Base-by-base conservation (phyloP, 257 asterid species). In the Solanum okadae region DNA sequence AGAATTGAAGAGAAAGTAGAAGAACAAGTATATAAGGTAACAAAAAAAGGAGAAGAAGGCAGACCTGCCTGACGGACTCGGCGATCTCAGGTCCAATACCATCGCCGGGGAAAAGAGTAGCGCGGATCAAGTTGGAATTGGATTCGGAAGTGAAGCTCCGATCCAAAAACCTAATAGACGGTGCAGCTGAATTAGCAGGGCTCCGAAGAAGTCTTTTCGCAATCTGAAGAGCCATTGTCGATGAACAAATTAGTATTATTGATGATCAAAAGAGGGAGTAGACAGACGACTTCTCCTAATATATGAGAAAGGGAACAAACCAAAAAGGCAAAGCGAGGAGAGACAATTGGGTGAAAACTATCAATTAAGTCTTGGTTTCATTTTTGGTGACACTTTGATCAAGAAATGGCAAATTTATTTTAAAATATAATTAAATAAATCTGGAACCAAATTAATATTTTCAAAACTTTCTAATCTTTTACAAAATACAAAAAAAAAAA, bases 11-110 rank as follows among this genome's bases (percentile, higher is more conserved):
- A 49, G 59, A 49, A 5, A 49, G 20, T 2, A 52, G 65, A 7
- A 56, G 65, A 56, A 56, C n/a, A 56, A 56, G 65, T 56, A 56
- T 7, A 20, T 8, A 46, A 46, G 56, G 2, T 46, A 46, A 46
- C 3, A 46, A 49, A 49, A 22, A 49, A 49, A 15, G 63, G 65
- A 8, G 65, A 56, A 20, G 65, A 20, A 56, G 65, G 59, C 65
- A 56, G 11, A 56, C 65, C 96, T 94, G 90, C 87, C 92, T 95
- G 91, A 95, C 99, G 75, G 99, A 92, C 63, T 94, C 93, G 65
- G 99, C 97, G 90, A 96, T 96, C 92, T 96, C 99, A 88, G 98
- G 99, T 56, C 98, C 99, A 90, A 95, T 96, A 40, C 99, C 99
- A 22, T 96, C 99, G 2, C 99, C 99, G 14, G 99, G 99, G 88